Evolutionary conservation across 2,329 filamentous ascomycete species (phyloP).

Genomic region (Chrysoporthe cubensis): DNA sequence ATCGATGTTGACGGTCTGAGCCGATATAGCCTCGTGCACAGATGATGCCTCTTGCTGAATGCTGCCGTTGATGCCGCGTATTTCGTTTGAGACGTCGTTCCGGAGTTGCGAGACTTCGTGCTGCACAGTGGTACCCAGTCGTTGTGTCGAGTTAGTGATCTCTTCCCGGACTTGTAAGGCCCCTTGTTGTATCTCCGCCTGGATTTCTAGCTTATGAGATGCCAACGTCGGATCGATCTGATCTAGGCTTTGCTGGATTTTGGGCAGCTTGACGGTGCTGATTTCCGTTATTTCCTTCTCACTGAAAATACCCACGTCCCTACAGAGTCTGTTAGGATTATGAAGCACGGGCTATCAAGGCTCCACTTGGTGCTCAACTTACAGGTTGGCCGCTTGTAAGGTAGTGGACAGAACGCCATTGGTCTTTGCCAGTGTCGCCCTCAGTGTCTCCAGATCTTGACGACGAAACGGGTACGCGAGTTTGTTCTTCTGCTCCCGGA

Average conservation of each 20-base stretch:
- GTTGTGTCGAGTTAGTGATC: background rate
- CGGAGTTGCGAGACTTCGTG: background rate
- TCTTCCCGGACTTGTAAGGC: background rate
- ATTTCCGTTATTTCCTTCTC: background rate
- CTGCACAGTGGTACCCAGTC: background rate
- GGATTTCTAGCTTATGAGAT: background rate
- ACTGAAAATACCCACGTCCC: background rate
- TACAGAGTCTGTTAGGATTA: background rate
- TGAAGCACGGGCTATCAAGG: background rate
- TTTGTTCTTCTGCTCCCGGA: background rate
- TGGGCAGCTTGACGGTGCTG: background rate
- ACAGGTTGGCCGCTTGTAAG: background rate
- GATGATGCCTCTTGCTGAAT: background rate
- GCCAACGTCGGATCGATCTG: background rate
- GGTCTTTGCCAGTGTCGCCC: background rate
- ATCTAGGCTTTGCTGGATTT: background rate
- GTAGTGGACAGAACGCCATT: background rate
- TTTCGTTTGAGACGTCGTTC: background rate
- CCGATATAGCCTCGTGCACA: background rate
- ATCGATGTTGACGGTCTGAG: too few relatives aligned
- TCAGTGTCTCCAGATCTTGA: background rate
- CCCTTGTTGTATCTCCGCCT: background rate
- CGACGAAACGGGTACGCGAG: background rate
- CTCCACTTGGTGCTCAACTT: background rate
- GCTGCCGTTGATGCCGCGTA: background rate